Base-by-base conservation (phyloP, 306 rosid species). In the Psophocarpus tetragonolobus region DNA sequence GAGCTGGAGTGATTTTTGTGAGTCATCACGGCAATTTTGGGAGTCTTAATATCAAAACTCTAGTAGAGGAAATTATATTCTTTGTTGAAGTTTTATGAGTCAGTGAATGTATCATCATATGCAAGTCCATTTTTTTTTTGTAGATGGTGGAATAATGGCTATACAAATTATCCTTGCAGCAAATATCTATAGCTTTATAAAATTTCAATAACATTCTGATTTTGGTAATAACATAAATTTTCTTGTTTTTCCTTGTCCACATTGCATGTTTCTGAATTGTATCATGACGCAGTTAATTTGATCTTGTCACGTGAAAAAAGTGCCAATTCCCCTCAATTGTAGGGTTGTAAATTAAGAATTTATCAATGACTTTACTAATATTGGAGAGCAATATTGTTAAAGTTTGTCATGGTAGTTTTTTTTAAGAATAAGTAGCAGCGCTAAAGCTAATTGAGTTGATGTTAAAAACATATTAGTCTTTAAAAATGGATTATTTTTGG, bases 1-100 rank as follows among this genome's bases (percentile, higher is more conserved):
- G 97, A 92, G 76, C 80, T 92, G 87, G 91, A 89, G 87, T 95
- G 87, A 85, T 47, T 42, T 79, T 44, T 47, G 51, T 7, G 24
- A 8, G 69, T 62, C 30, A 60, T 75, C 38, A 11, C 20, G 48
- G 58, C 71, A 64, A 60, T 72, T 76, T 68, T 74, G 81, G 36
- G 63, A 71, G 21, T 27, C 68, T 78, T 75, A 30, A 58, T 61
- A 53, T 42, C 70, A 76, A 65, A 50, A 4, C 48, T 56, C 54
- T 27, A 83, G 72, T 42, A 15, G 54, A 76, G 76, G 75, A 78
- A 50, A 15, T 68, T 29, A 10, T 38, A 30, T 79, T 79, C 75
- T 66, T 80, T 75, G 57, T 76, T 51, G 73, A 76, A 67, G 82
- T 75, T 78, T 72, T 61, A 58, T 30, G 44, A 60, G 20, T 54